These are phyloP conservation scores for Cetraspora pellucida DNA, from an alignment of 192 early-diverging fungal genomes.

Conservation along the genomic window DNA sequence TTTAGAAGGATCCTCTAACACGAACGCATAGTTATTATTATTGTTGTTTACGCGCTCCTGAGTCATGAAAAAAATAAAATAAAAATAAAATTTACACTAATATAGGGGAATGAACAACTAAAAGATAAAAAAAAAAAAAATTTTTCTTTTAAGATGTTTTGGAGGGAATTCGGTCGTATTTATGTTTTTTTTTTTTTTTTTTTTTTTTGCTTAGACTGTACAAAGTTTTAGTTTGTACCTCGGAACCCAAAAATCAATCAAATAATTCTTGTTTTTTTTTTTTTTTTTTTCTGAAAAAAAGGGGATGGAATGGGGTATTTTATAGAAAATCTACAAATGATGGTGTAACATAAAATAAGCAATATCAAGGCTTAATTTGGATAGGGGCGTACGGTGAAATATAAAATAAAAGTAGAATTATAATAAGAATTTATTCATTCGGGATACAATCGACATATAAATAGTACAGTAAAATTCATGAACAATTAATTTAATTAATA, in stretches of 20 bases:
- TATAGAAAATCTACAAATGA: not conserved
- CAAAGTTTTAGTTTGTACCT: not conserved
- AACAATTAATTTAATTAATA: too few species aligned
- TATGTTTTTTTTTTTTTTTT: not conserved
- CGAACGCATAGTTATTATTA: constrained; percentile 21
- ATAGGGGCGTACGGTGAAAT: not conserved
- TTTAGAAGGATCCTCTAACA: constrained; percentile 24
- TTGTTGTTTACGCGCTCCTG: constrained; percentile 3
- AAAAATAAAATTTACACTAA: too few species aligned
- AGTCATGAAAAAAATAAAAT: constrained; percentile 14
- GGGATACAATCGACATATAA: too few species aligned
- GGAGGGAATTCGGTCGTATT: not conserved
- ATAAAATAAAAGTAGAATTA: not conserved
- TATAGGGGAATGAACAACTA: not conserved
- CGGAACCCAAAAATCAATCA: not conserved
- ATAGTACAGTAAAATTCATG: too few species aligned
- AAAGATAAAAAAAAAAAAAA: constrained; percentile 5
- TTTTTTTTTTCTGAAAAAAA: not conserved
- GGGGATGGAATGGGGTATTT: not conserved
- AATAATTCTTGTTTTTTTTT: not conserved
- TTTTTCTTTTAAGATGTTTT: not conserved
- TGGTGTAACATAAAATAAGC: not conserved
- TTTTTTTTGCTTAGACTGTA: not conserved
- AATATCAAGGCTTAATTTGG: constrained; percentile 5
- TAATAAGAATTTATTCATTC: too few species aligned